A percentile compares a stretch with the other conserved stretches of the same genome.
These are phyloP conservation scores for Solanum piurae DNA, from an alignment of 257 asterid genomes.

Conservation along the genomic window DNA sequence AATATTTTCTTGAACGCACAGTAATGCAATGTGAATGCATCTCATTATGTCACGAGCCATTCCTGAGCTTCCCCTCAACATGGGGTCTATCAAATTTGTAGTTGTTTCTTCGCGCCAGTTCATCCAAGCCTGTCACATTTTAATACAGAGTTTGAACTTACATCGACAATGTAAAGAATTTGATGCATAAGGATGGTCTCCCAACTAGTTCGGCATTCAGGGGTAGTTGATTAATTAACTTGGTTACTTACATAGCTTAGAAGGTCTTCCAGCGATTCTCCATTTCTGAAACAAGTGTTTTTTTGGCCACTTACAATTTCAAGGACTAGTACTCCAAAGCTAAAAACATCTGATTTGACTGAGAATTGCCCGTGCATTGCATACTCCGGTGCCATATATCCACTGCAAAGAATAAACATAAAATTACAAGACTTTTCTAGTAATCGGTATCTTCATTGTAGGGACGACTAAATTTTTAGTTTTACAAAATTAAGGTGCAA, in stretches of 20 bases:
- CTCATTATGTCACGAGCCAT: neutral
- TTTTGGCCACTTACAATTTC: constrained; percentile 18
- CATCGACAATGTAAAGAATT: neutral
- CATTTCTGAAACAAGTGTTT: neutral
- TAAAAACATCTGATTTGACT: constrained; percentile 11
- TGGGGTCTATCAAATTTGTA: neutral
- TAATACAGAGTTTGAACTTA: neutral
- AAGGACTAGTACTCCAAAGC: constrained; percentile 15
- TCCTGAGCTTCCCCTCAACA: neutral
- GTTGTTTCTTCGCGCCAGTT: neutral
- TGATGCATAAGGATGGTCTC: neutral
- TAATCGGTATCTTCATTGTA: neutral
- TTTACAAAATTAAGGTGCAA: neutral
- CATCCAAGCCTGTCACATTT: neutral
- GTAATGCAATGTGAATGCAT: neutral
- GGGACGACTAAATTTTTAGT: neutral
- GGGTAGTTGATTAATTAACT: neutral
- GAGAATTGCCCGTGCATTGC: constrained; percentile 2
- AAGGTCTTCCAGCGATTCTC: neutral
- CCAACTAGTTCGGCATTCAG: neutral
- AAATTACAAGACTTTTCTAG: neutral
- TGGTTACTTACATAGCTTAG: constrained; percentile 11
- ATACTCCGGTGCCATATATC: constrained; percentile 23
- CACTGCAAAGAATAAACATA: neutral
- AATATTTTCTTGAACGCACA: neutral